phyloP scores from a whole-genome alignment of 2,329 filamentous ascomycete genomes.

The Teratosphaeria gauchensis region DNA sequence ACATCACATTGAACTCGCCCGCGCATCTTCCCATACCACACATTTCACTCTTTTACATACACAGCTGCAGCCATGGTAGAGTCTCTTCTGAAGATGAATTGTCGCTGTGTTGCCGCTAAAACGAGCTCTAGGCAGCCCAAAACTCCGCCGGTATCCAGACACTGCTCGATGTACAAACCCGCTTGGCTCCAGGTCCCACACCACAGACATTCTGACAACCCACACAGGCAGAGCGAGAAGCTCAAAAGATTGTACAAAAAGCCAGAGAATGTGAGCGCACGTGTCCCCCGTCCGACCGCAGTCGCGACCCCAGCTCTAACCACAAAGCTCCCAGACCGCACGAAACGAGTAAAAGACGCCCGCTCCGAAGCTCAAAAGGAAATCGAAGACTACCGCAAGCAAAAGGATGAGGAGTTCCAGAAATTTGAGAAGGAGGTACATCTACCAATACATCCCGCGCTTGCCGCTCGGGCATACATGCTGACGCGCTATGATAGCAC shows the following conservation, averaged over 20 bases:
- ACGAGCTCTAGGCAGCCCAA: constrained; percentile 67
- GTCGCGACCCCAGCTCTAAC: not conserved
- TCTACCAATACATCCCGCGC: not conserved
- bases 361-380: constrained; percentile 95
- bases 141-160: constrained; percentile 98
- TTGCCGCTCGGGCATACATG: not conserved
- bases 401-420: constrained; percentile 92
- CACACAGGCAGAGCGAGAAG: constrained; percentile 83
- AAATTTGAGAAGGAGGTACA: constrained; percentile 73
- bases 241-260: constrained; percentile 98
- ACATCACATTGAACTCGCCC: not conserved
- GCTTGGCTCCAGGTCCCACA: constrained; percentile 23
- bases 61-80: constrained; percentile 3
- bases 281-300: constrained; percentile 8
- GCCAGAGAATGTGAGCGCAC: constrained; percentile 73
- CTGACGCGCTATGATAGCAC: constrained; percentile 50
- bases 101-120: constrained; percentile 4
- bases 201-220: constrained; percentile 26
- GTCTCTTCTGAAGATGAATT: not conserved
- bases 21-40: not conserved
- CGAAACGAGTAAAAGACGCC: constrained; percentile 94
- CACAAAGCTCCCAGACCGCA: constrained; percentile 56
- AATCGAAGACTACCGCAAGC: constrained; percentile 80
- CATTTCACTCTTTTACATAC: not conserved
- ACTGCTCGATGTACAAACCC: constrained; percentile 72